phyloP scores from a whole-genome alignment of 1,284 basidiomycete species.

The Puccinia triticina region DNA sequence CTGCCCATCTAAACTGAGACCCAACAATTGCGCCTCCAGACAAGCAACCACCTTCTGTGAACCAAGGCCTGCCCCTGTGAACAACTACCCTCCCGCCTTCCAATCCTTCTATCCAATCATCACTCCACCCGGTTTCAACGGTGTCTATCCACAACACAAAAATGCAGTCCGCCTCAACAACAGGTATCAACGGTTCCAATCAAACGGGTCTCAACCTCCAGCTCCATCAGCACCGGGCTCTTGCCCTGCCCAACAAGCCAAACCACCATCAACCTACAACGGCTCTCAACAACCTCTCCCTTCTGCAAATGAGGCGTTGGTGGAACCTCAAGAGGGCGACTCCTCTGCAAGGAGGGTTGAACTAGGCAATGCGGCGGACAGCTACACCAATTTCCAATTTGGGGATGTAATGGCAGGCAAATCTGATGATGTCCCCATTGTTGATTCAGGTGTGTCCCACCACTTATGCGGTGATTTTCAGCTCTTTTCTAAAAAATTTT shows the following conservation, averaged over 20 bases:
- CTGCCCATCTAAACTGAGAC: not conserved
- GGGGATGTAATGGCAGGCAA: not conserved
- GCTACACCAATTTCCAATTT: not conserved
- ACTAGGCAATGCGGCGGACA: not conserved
- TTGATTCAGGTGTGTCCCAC: not conserved
- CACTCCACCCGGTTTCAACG: not conserved
- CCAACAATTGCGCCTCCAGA: no score
- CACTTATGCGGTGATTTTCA: not conserved
- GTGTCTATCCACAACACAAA: not conserved
- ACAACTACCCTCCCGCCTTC: not conserved
- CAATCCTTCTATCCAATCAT: conserved; percentile 7
- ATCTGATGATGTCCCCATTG: not conserved
- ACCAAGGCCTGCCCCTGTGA: not conserved
- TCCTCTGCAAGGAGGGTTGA: no score
- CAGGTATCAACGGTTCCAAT: not conserved
- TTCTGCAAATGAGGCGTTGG: no score
- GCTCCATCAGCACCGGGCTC: no score
- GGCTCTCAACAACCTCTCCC: no score
- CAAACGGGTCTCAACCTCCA: not conserved
- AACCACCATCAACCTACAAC: no score
- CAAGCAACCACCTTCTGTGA: not conserved
- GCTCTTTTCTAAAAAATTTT: not conserved
- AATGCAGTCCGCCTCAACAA: not conserved
- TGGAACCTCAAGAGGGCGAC: no score
- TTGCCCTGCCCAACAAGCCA: no score